phyloP scores from a whole-genome alignment of 2,329 filamentous ascomycete genomes.

The Ceratocystis harringtonii region DNA sequence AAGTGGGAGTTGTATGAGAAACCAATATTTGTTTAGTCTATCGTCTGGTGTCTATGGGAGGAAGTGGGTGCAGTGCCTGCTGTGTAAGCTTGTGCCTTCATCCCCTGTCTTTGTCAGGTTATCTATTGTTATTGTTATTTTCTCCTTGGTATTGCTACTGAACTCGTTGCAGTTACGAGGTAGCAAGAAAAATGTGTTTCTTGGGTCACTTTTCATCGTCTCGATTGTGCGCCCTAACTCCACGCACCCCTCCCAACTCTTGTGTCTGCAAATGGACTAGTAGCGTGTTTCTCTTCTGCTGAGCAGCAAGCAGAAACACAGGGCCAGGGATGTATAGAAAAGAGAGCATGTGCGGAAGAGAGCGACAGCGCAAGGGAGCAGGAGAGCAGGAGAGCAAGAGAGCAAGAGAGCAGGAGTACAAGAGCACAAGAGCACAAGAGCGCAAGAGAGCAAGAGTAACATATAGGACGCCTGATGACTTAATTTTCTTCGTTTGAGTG shows the following conservation, averaged over 20 bases:
- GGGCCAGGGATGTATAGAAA: too few relatives aligned
- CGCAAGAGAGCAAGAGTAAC: background rate
- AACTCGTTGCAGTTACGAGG: too few relatives aligned
- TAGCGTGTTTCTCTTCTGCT: too few relatives aligned
- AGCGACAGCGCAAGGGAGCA: background rate
- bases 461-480: background rate
- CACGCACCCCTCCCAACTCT: too few relatives aligned
- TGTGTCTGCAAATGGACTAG: too few relatives aligned
- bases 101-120: background rate
- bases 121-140: background rate
- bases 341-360: background rate
- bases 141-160: background rate
- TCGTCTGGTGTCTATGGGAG: background rate
- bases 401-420: too few relatives aligned
- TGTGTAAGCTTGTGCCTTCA: background rate
- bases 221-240: too few relatives aligned
- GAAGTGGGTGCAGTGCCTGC: background rate
- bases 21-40: background rate
- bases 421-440: too few relatives aligned
- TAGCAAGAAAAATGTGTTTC: too few relatives aligned
- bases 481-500: background rate
- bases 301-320: background rate
- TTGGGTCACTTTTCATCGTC: too few relatives aligned
- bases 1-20: slow-evolving; percentile 2
- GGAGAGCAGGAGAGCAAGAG: too few relatives aligned